Evolutionary conservation across 306 rosid genomes (phyloP).

Genomic region (Alnus rubra): DNA sequence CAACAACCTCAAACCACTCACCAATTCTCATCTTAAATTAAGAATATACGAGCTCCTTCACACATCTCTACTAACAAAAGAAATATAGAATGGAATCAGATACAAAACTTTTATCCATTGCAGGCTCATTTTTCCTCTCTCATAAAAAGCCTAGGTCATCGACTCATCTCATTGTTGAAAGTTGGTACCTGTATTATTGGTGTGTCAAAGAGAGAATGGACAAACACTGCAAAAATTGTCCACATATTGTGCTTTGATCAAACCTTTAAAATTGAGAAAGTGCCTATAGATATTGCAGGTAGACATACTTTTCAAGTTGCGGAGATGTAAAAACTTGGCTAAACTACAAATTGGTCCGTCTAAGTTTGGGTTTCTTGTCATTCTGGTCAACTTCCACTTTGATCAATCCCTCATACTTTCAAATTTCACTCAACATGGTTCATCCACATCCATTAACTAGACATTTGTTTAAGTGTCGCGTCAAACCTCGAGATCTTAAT

Average conservation of each 20-base stretch:
- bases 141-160: not conserved
- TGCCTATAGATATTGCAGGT: not conserved
- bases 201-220: not conserved
- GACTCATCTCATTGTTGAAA: not conserved
- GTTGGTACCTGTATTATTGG: not conserved
- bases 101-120: not conserved
- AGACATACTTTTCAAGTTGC: not conserved
- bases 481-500: too few species aligned
- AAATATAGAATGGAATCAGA: not conserved
- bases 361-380: not conserved
- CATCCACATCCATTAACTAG: not conserved
- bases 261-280: not conserved
- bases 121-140: not conserved
- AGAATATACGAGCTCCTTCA: not conserved
- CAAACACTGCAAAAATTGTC: not conserved
- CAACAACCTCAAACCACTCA: not conserved
- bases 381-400: not conserved
- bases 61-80: not conserved
- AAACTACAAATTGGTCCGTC: not conserved
- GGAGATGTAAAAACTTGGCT: not conserved
- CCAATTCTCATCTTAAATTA: not conserved
- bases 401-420: not conserved
- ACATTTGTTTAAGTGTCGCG: not conserved
- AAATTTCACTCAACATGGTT: not conserved
- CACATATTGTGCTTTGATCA: not conserved